phyloP scores from a whole-genome alignment of 768 basidiomycete genomes.

The Boletus subparvulus region DNA sequence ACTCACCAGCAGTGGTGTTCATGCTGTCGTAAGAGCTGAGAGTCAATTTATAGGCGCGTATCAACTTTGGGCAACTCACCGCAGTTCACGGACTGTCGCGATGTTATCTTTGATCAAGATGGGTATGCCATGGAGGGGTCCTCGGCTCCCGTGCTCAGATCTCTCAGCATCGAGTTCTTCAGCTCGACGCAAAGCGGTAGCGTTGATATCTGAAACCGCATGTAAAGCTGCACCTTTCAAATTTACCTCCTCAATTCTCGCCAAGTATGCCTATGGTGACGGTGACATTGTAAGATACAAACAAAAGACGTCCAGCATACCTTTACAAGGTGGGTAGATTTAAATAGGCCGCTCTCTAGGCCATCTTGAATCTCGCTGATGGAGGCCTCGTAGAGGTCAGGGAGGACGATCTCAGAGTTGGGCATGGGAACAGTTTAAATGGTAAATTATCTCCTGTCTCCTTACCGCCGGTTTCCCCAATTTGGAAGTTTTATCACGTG shows the following conservation, averaged over 20 bases:
- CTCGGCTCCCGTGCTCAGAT: slow-evolving; percentile 47
- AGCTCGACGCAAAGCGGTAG: slow-evolving; percentile 52
- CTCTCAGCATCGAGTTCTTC: slow-evolving; percentile 50
- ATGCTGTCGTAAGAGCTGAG: slow-evolving; percentile 31
- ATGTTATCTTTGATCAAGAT: slow-evolving; percentile 54
- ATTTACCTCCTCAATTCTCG: slow-evolving; percentile 70
- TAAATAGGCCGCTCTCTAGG: slow-evolving; percentile 48
- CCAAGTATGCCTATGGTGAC: slow-evolving; percentile 54
- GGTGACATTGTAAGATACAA: neutral
- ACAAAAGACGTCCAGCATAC: slow-evolving; percentile 28
- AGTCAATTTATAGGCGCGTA: neutral
- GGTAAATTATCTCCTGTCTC: neutral
- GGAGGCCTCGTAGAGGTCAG: slow-evolving; percentile 62
- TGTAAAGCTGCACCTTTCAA: slow-evolving; percentile 53
- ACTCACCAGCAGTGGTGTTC: slow-evolving; percentile 53
- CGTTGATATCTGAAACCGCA: slow-evolving; percentile 59
- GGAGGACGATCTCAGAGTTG: slow-evolving; percentile 17
- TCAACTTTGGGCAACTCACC: slow-evolving; percentile 15
- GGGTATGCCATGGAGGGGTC: slow-evolving; percentile 58
- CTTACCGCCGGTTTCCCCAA: slow-evolving; percentile 7
- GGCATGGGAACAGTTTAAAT: slow-evolving; percentile 1
- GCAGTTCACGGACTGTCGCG: slow-evolving; percentile 30
- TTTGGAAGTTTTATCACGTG: slow-evolving; percentile 10
- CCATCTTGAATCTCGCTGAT: slow-evolving; percentile 55
- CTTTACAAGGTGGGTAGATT: slow-evolving; percentile 62